These are phyloP conservation scores for Phialocephala sp. DNA, from an alignment of 2,329 filamentous ascomycete genomes.

Conservation along the genomic window DNA sequence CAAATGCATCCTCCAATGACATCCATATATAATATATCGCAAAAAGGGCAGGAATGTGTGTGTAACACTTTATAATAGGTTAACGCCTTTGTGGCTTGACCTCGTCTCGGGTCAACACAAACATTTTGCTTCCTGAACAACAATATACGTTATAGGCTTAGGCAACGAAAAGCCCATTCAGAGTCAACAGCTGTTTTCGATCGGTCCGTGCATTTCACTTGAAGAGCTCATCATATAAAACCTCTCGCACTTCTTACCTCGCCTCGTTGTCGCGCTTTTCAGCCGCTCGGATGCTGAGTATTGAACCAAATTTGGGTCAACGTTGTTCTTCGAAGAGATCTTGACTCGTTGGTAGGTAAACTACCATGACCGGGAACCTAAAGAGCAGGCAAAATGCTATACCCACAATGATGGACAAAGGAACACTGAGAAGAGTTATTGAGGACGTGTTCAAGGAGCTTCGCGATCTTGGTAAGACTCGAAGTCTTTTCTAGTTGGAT, in stretches of 20 bases:
- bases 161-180: not conserved
- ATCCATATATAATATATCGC: no score
- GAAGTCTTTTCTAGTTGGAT: not conserved
- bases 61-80: no score
- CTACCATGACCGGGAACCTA: not conserved
- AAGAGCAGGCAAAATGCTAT: not conserved
- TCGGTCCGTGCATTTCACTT: not conserved
- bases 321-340: not conserved
- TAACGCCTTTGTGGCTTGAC: not conserved
- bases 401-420: constrained; percentile 6
- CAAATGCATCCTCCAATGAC: no score
- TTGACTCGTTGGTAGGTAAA: not conserved
- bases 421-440: not conserved
- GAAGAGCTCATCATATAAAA: not conserved
- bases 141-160: not conserved
- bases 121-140: not conserved
- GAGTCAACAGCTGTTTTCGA: not conserved
- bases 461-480: not conserved
- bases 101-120: not conserved
- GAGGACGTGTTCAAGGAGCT: constrained; percentile 13
- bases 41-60: no score
- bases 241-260: not conserved
- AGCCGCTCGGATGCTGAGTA: not conserved
- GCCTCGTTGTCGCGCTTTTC: not conserved
- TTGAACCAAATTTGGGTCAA: not conserved